phyloP scores from a whole-genome alignment of 345 rosid species.

The Cardamine resedifolia region DNA sequence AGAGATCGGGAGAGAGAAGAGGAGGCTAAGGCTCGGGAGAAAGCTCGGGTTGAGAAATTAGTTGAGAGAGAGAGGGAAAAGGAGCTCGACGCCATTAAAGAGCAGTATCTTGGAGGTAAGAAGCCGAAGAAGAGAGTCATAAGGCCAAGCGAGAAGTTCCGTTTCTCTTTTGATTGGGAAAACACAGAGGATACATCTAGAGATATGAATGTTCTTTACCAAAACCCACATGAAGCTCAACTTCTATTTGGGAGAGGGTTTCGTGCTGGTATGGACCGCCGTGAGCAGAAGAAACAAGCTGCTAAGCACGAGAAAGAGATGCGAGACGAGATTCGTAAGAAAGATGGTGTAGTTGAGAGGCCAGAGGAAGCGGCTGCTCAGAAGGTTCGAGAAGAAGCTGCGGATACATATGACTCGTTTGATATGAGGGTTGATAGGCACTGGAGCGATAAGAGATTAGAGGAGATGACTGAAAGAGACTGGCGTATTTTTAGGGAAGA shows the following conservation, averaged over 20 bases:
- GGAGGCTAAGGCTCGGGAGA: constrained; percentile 61
- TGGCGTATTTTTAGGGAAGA: constrained; percentile 97
- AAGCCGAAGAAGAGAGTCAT: constrained; percentile 95
- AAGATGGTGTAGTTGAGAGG: constrained; percentile 78
- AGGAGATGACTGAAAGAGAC: constrained; percentile 93
- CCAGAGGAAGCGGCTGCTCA: constrained; percentile 90
- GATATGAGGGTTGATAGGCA: constrained; percentile 95
- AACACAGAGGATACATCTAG: constrained; percentile 89
- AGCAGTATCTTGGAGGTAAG: constrained; percentile 88
- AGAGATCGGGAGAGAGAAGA: constrained; percentile 75
- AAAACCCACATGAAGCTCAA: constrained; percentile 96
- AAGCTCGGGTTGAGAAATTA: constrained; percentile 65
- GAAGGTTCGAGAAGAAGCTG: constrained; percentile 72
- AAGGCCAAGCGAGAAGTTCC: constrained; percentile 87
- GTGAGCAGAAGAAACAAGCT: constrained; percentile 94
- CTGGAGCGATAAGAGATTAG: constrained; percentile 88
- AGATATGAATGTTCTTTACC: constrained; percentile 80
- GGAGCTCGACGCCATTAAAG: constrained; percentile 80
- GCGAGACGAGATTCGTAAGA: constrained; percentile 76
- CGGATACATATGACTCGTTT: constrained; percentile 83
- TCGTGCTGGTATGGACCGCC: constrained; percentile 92
- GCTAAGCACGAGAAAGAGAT: constrained; percentile 90
- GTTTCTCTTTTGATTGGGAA: constrained; percentile 97
- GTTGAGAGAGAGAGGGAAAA: constrained; percentile 78
- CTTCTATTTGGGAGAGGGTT: constrained; percentile 88